Conservation (phyloP, 805 yeast species). For the Candida caryicola region DNA sequence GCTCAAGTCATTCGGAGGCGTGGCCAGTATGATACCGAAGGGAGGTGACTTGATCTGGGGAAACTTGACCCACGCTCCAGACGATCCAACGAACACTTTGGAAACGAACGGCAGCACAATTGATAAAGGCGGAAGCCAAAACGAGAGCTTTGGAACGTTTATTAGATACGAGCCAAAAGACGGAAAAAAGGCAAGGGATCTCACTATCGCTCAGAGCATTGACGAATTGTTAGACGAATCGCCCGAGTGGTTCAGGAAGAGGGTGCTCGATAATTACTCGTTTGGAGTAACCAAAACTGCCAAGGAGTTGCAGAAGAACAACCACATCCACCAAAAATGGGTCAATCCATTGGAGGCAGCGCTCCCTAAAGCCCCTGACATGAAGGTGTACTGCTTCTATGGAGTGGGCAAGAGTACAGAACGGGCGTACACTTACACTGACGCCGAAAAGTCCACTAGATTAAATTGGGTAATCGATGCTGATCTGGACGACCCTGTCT, state of each 20-base stretch:
- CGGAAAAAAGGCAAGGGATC: slow-evolving; percentile 37
- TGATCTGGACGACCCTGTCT: slow-evolving; percentile 62
- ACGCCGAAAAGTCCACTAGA: slow-evolving; percentile 49
- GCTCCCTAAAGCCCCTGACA: slow-evolving; percentile 88
- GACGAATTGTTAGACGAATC: slow-evolving; percentile 61
- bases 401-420: slow-evolving; percentile 98
- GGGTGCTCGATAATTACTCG: slow-evolving; percentile 72
- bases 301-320: slow-evolving; percentile 60
- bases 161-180: slow-evolving; percentile 8
- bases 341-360: slow-evolving; percentile 91
- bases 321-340: slow-evolving; percentile 80
- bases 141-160: slow-evolving; percentile 13
- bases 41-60: slow-evolving; percentile 96
- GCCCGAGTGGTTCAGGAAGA: slow-evolving; percentile 71
- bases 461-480: slow-evolving; percentile 72
- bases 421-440: slow-evolving; percentile 82
- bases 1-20: slow-evolving; percentile 87
- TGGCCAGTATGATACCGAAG: slow-evolving; percentile 93
- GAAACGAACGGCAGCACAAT: slow-evolving; percentile 16
- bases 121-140: slow-evolving; percentile 17
- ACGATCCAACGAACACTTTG: slow-evolving; percentile 49
- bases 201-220: slow-evolving; percentile 66
- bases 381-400: slow-evolving; percentile 85
- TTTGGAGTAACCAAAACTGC: slow-evolving; percentile 66
- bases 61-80: slow-evolving; percentile 60